Base-by-base conservation (phyloP, 306 rosid species). In the Lotus japonicus region DNA sequence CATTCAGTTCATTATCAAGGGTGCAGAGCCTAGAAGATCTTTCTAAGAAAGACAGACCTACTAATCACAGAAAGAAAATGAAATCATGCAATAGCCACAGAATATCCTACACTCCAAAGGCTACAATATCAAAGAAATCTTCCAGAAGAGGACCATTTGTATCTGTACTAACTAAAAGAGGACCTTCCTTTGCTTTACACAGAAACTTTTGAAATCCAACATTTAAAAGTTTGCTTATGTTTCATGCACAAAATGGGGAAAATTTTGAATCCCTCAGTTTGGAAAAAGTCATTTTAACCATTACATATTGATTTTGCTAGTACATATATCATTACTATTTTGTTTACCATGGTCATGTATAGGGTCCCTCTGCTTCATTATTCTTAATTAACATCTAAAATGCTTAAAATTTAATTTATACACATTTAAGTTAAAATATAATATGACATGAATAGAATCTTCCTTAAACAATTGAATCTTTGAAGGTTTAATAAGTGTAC, bases 111-210 rank as follows among this genome's bases (percentile, higher is more conserved):
- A 41, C 49, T 55, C 95, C 89, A 0, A 90, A 83, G 65, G 78
- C 86, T 41, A 70, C 68, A 12, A 90, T 94, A 63, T 74, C 95
- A 61, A 94, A 94, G 87, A 88, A 88, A 81, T 28, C 83, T 72
- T 67, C 92, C n/a, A n/a, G n/a, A 49, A 82, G 83, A 76, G 77
- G 64, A 48, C 45, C 84, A 64, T 77, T 50, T 42, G 57, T 48
- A 3, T 84, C 79, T 57, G 56, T 70, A 13, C 4, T 77, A 11
- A 38, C 64, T 66, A 75, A 46, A 62, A 74, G 77, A 76, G 70
- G 61, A 58, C 42, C 77, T 71, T 77, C 81, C 11, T 14, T 70
- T 44, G 13, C 71, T 56, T 61, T 72, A 43, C 59, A 78, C 0
- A 75, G 64, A n/a, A 73, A 76, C 38, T 68, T 70, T 56, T 73